phyloP scores from a whole-genome alignment of 108 stramenopile genomes.

The Discostella pseudostelligera region DNA sequence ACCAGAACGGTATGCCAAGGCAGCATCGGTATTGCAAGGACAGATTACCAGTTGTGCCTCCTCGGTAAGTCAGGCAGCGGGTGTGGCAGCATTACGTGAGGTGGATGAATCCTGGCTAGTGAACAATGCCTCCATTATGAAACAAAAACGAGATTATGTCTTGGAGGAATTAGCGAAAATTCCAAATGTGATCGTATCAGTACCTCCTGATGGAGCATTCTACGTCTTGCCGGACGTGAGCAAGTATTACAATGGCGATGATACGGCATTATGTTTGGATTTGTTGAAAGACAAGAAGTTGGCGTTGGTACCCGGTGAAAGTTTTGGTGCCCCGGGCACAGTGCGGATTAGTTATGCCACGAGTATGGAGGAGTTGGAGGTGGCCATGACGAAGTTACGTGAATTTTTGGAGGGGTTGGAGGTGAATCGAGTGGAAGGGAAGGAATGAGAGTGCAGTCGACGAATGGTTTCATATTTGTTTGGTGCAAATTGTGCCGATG shows the following conservation, averaged over 20 bases:
- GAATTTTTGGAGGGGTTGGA: constrained; percentile 54
- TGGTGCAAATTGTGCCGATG: too few species aligned
- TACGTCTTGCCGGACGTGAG: constrained; percentile 94
- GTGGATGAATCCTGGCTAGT: constrained; percentile 74
- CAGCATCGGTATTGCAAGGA: constrained; percentile 81
- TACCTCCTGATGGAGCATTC: constrained; percentile 91
- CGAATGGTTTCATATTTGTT: too few species aligned
- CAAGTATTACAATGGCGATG: constrained; percentile 74
- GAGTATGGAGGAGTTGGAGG: constrained; percentile 81
- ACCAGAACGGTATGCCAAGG: constrained; percentile 64
- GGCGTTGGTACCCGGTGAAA: constrained; percentile 93
- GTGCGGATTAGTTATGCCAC: constrained; percentile 96
- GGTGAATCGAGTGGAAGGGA: neutral
- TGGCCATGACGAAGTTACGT: constrained; percentile 73
- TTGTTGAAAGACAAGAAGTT: constrained; percentile 82
- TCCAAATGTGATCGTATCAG: constrained; percentile 55
- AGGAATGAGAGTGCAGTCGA: too few species aligned
- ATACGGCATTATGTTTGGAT: constrained; percentile 83
- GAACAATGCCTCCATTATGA: constrained; percentile 73
- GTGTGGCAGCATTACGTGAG: constrained; percentile 79
- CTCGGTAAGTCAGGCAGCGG: constrained; percentile 92
- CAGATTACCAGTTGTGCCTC: constrained; percentile 94
- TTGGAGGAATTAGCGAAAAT: constrained; percentile 67
- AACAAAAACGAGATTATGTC: constrained; percentile 86
- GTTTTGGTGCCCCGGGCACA: constrained; percentile 90